phyloP scores from a whole-genome alignment of 305 asterid species.

The Withania somnifera region DNA sequence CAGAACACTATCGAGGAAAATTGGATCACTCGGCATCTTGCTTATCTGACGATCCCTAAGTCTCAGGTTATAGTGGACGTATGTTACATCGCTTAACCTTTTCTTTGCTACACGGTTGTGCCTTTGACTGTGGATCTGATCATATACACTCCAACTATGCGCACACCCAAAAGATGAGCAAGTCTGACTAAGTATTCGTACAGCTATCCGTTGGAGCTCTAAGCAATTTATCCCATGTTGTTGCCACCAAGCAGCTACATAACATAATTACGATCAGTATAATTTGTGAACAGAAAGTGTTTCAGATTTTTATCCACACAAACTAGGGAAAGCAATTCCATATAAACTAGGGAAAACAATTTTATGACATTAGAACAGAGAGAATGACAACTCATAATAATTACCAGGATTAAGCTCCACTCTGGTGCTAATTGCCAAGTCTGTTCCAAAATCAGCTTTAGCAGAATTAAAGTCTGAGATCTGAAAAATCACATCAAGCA shows the following conservation, averaged over 20 bases:
- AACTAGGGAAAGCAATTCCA: not conserved
- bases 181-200: conserved; percentile 84
- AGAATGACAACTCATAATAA: conserved; percentile 10
- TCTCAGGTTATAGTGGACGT: conserved; percentile 83
- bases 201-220: conserved; percentile 85
- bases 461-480: conserved; percentile 83
- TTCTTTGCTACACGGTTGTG: conserved; percentile 61
- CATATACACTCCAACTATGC: conserved; percentile 86
- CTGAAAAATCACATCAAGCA: conserved; percentile 33
- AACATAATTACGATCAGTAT: conserved; percentile 17
- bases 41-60: conserved; percentile 80
- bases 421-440: conserved; percentile 87
- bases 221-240: conserved; percentile 88
- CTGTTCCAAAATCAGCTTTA: conserved; percentile 95
- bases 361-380: not conserved
- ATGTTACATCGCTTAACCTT: conserved; percentile 53
- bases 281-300: not conserved
- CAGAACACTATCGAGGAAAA: conserved; percentile 46
- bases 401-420: conserved; percentile 90
- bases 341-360: not conserved
- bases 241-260: conserved; percentile 94
- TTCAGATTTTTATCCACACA: conserved; percentile 2
- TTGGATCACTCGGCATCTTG: conserved; percentile 42
- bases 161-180: conserved; percentile 84
- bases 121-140: conserved; percentile 53